Evolutionary conservation across 2,329 filamentous ascomycete species (phyloP), one percentile per base, ranked within the genome.

Genomic region (Magnaporthiopsis incrustans): DNA sequence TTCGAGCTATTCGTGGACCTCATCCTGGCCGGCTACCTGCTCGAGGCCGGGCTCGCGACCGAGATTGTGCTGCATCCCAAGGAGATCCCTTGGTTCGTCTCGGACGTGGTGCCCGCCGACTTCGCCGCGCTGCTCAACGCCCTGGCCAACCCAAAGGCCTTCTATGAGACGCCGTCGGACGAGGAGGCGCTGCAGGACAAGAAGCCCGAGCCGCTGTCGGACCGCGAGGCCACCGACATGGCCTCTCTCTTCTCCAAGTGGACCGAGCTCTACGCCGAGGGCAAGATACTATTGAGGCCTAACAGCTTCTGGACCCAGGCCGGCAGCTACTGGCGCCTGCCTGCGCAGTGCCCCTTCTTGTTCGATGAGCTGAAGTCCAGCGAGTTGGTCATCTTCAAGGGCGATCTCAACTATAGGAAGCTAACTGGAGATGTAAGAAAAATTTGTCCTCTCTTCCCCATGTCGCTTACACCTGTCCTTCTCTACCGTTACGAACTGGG

Each of bases 1-100:
- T 99, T 99, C 73, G 95, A 99, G 80, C 84, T 99, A 15, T 99
- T 92, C 73, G 95, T 98, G 68, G 95, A 99, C 73, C 83, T 99
- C 12, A 88, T 98, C 65, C 83, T 99, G 2, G 93, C 92, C 0
- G 94, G 93, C 0, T 99, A 96, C 73, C 82, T 99, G 18, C 82
- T 99, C 8, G 88, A 91, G 0, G 83, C 92, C 0, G 91, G 89
- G 0, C 85, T 99, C 7, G 95, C 95, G 0, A 97, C 93, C 0
- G 86, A 87, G 30, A 83, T 99, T 18, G 87, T 98, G 26, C 83
- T 99, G 12, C 93, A 97, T 72, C 93, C 95, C 62, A 99, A 99
- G 78, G 89, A 87, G 27, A 93, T 99, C 65, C 95, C 95, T 0
- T 99, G 95, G 95, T 99, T 98, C 73, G 95, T 99, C 60, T 97